A percentile compares a stretch with the other conserved stretches of the same genome.
These are phyloP conservation scores for Moringa oleifera DNA, from an alignment of 345 rosid genomes.

Conservation along the genomic window DNA sequence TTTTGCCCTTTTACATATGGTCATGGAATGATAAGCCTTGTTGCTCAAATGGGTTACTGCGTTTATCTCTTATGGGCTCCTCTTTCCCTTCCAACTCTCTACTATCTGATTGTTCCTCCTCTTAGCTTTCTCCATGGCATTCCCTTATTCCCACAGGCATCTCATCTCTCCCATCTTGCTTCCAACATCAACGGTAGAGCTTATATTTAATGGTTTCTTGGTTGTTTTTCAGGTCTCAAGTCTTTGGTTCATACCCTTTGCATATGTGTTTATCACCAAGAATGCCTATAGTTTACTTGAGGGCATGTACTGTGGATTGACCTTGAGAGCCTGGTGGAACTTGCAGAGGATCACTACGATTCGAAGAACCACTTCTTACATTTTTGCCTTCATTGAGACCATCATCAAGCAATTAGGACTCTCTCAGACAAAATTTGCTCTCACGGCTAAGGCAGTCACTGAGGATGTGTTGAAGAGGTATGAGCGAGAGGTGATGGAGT, in stretches of 20 bases:
- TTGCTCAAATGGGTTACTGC: conserved; percentile 24
- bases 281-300: conserved; percentile 19
- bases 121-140: conserved; percentile 28
- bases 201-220: background rate
- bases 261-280: conserved; percentile 24
- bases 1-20: conserved; percentile 29
- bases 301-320: conserved; percentile 16
- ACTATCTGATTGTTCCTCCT: conserved; percentile 27
- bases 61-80: conserved; percentile 34
- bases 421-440: background rate
- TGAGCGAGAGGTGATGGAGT: background rate
- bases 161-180: background rate
- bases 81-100: conserved; percentile 9
- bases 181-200: background rate
- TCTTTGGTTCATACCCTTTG: conserved; percentile 33
- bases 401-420: background rate
- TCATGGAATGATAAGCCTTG: background rate
- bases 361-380: conserved; percentile 24
- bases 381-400: conserved; percentile 22
- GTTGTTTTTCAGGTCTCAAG: conserved; percentile 11
- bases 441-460: background rate
- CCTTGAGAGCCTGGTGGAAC: conserved; percentile 41
- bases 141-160: conserved; percentile 42
- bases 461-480: background rate
- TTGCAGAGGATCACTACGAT: conserved; percentile 28